A percentile compares a stretch with the other conserved stretches of the same genome.
Evolutionary conservation across 2,329 filamentous ascomycete genomes (phyloP).

Genomic region (Didymella pomorum): DNA sequence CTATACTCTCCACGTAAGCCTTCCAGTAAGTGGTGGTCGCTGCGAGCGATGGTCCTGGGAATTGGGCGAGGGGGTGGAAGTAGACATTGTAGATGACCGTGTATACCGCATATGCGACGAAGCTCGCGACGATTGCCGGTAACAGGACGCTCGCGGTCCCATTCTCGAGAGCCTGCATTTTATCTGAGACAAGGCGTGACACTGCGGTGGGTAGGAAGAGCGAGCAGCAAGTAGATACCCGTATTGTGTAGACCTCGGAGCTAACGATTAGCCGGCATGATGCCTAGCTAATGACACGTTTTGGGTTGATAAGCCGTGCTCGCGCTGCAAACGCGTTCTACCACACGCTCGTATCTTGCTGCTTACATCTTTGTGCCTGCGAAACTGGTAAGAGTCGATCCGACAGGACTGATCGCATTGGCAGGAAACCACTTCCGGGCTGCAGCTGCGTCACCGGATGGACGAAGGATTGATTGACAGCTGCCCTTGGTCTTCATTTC

Average conservation of each 20-base stretch:
- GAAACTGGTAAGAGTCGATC: neutral
- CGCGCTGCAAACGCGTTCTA: conserved; percentile 2
- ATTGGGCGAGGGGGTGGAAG: conserved; percentile 54
- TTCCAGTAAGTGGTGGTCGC: conserved; percentile 39
- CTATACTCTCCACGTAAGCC: conserved; percentile 40
- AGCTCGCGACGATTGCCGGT: conserved; percentile 20
- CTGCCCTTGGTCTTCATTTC: neutral
- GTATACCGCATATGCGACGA: conserved; percentile 29
- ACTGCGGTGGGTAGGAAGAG: neutral
- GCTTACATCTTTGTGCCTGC: neutral
- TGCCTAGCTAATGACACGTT: conserved; percentile 1
- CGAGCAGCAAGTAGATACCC: neutral
- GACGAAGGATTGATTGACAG: neutral
- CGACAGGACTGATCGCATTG: neutral
- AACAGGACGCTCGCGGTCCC: conserved; percentile 21
- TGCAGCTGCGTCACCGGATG: neutral
- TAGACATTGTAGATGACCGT: conserved; percentile 47
- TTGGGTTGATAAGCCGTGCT: neutral
- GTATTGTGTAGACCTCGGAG: neutral
- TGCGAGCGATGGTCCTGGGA: conserved; percentile 52
- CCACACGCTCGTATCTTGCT: neutral
- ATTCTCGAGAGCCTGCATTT: conserved; percentile 7
- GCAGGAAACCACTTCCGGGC: neutral
- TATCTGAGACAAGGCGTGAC: neutral
- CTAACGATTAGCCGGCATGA: conserved; percentile 9